Evolutionary conservation across 192 early-diverging fungal species (phyloP).

Genomic region (Coemansia sp.): DNA sequence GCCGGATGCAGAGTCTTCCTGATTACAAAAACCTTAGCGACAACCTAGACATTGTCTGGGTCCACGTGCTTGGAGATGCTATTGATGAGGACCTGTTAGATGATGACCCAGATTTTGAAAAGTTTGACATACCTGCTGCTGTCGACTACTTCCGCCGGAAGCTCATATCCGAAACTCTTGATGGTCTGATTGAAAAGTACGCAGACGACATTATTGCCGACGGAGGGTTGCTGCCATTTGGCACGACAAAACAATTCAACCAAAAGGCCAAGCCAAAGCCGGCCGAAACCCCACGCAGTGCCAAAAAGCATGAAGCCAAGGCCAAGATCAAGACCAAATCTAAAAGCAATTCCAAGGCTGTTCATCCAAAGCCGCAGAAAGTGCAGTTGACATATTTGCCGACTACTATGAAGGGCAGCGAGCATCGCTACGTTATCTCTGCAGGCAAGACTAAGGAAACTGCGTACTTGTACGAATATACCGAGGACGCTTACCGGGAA

Average conservation of each 20-base stretch:
- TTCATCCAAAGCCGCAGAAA: neutral
- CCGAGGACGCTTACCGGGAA: constrained; percentile 20
- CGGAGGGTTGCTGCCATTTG: neutral
- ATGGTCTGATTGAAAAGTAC: constrained; percentile 17
- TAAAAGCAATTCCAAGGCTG: neutral
- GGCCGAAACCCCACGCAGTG: neutral
- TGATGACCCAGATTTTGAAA: constrained; percentile 15
- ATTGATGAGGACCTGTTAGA: constrained; percentile 13
- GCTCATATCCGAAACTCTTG: constrained; percentile 13
- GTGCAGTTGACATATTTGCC: constrained; percentile 15
- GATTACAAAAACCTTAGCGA: neutral
- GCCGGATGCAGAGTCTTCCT: neutral
- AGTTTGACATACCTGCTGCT: constrained; percentile 15
- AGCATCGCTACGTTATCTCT: constrained; percentile 5
- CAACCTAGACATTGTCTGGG: constrained; percentile 17
- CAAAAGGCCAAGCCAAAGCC: neutral
- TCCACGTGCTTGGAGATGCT: constrained; percentile 34
- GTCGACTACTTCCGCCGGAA: constrained; percentile 19
- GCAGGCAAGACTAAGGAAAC: neutral
- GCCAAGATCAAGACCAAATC: neutral
- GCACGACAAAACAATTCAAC: neutral
- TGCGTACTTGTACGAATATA: neutral
- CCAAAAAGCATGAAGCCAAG: neutral
- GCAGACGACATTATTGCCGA: constrained; percentile 15
- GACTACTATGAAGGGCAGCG: constrained; percentile 19